Evolutionary conservation across 805 yeast genomes (phyloP).

Genomic region (Brettanomyces sp.): DNA sequence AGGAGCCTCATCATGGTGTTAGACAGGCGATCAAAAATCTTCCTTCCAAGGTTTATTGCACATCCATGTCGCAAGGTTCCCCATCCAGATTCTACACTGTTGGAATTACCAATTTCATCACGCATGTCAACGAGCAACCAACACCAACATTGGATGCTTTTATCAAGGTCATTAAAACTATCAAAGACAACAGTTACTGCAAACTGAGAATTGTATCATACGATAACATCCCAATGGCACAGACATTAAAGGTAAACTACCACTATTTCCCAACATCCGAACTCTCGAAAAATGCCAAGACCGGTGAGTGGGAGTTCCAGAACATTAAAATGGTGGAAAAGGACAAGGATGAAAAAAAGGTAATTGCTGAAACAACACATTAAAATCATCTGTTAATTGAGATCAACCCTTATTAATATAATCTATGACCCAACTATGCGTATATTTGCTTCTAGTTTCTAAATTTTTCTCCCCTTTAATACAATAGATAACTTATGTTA

Average conservation of each 20-base stretch:
- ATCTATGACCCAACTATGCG: too few relatives aligned
- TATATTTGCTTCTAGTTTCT: neutral
- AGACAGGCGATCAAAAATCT: conserved; percentile 69
- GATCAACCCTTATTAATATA: neutral
- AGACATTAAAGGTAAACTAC: conserved; percentile 75
- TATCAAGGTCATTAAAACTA: conserved; percentile 51
- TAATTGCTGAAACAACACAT: too few relatives aligned
- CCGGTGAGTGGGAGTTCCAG: conserved; percentile 43
- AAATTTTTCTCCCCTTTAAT: neutral
- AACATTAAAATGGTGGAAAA: conserved; percentile 26
- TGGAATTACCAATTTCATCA: conserved; percentile 72
- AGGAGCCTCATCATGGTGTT: conserved; percentile 88
- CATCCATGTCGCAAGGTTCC: conserved; percentile 66
- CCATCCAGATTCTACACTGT: conserved; percentile 81
- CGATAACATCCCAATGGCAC: conserved; percentile 81
- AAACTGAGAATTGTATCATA: conserved; percentile 74
- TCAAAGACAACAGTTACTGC: conserved; percentile 74
- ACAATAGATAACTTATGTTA: too few relatives aligned
- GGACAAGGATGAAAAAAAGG: conserved; percentile 16
- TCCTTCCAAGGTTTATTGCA: conserved; percentile 80
- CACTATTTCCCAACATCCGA: conserved; percentile 79
- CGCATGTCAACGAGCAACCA: conserved; percentile 74
- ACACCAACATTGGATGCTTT: conserved; percentile 67
- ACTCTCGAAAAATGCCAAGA: conserved; percentile 36
- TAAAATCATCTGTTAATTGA: neutral